phyloP scores from a whole-genome alignment of 805 yeast species.

The Candida dendrica region DNA sequence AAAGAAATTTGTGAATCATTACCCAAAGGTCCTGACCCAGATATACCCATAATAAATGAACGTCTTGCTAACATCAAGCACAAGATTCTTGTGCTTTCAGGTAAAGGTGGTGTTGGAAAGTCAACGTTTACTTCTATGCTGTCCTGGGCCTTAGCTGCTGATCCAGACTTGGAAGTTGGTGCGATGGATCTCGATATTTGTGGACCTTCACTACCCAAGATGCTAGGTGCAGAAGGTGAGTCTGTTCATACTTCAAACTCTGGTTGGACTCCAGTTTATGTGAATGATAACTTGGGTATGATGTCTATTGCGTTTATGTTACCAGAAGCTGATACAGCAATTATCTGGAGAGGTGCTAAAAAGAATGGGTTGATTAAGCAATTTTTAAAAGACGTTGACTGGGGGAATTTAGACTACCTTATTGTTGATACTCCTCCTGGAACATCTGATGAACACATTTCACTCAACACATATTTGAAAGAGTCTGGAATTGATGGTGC shows the following conservation, averaged over 20 bases:
- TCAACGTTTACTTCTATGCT: slow-evolving; percentile 93
- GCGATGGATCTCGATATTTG: slow-evolving; percentile 97
- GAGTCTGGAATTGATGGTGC: slow-evolving; percentile 96
- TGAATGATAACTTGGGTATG: slow-evolving; percentile 88
- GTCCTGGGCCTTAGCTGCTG: slow-evolving; percentile 92
- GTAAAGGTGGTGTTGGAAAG: slow-evolving; percentile 96
- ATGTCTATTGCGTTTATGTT: slow-evolving; percentile 94
- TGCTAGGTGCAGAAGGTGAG: slow-evolving; percentile 89
- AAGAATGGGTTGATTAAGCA: slow-evolving; percentile 90
- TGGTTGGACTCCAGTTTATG: slow-evolving; percentile 97
- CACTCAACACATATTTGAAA: slow-evolving; percentile 80
- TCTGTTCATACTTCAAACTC: slow-evolving; percentile 80
- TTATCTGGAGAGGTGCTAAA: slow-evolving; percentile 97
- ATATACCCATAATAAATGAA: slow-evolving; percentile 65
- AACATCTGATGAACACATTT: slow-evolving; percentile 93
- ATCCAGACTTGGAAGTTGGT: slow-evolving; percentile 65
- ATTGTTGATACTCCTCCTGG: slow-evolving; percentile 98
- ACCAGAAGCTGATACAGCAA: slow-evolving; percentile 87
- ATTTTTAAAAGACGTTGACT: slow-evolving; percentile 87
- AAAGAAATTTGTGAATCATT: slow-evolving; percentile 82
- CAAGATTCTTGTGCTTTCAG: slow-evolving; percentile 75
- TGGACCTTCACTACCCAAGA: slow-evolving; percentile 93
- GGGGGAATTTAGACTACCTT: slow-evolving; percentile 85
- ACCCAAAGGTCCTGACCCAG: slow-evolving; percentile 95
- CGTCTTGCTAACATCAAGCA: slow-evolving; percentile 63